Percentiles rank a stretch among this genome's conserved stretches.
Evolutionary conservation across 805 yeast genomes (phyloP).

Genomic region (Wickerhamomyces chambardii): DNA sequence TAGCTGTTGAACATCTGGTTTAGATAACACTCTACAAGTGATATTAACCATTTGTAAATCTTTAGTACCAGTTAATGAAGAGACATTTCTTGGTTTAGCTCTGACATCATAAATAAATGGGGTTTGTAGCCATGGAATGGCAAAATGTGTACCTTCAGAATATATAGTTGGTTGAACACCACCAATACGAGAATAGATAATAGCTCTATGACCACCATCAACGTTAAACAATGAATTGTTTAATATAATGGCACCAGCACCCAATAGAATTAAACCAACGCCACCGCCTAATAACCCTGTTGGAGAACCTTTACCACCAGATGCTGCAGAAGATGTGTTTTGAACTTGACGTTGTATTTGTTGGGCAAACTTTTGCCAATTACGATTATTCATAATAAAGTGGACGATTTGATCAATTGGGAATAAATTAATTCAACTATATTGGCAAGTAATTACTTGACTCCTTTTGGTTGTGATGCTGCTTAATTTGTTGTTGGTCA

Average conservation of each 20-base stretch:
- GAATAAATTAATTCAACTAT: no score
- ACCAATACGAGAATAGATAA: slow-evolving; percentile 77
- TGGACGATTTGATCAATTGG: no score
- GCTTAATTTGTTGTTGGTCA: no score
- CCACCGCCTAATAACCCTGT: slow-evolving; percentile 51
- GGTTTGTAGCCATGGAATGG: slow-evolving; percentile 90
- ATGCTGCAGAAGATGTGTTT: slow-evolving; percentile 26
- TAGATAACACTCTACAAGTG: slow-evolving; percentile 94
- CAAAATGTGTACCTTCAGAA: slow-evolving; percentile 91
- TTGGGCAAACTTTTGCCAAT: slow-evolving; percentile 43
- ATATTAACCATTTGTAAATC: slow-evolving; percentile 98
- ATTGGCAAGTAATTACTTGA: no score
- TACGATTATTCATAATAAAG: slow-evolving; percentile 22
- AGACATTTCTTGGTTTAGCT: slow-evolving; percentile 94
- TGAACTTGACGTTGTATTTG: slow-evolving; percentile 37
- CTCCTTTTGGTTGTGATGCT: no score
- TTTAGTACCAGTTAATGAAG: slow-evolving; percentile 95
- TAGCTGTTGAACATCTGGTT: slow-evolving; percentile 72
- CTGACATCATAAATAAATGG: slow-evolving; percentile 92
- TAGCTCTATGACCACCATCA: slow-evolving; percentile 99
- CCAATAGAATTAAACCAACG: slow-evolving; percentile 51
- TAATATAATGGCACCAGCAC: slow-evolving; percentile 44
- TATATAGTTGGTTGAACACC: slow-evolving; percentile 82
- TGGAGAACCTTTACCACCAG: slow-evolving; percentile 27
- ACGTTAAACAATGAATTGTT: slow-evolving; percentile 69